phyloP scores from a whole-genome alignment of 1,284 basidiomycete species.

The Pyrrhoderma noxium region DNA sequence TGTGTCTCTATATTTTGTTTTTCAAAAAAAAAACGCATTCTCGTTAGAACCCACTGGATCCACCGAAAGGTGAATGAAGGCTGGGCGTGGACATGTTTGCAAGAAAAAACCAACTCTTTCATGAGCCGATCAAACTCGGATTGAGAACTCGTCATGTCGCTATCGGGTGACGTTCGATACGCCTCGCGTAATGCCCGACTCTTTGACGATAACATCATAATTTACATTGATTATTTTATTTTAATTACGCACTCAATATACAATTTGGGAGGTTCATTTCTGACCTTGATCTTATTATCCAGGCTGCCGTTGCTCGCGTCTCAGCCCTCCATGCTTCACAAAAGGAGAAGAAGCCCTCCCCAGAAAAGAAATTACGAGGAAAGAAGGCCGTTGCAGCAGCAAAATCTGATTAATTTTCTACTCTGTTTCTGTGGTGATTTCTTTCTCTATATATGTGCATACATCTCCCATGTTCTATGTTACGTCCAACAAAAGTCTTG shows the following conservation, averaged over 20 bases:
- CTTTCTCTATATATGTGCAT: conserved; percentile 2
- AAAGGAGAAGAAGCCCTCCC: conserved; percentile 65
- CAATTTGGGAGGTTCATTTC: conserved; percentile 19
- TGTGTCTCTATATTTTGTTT: conserved; percentile 17
- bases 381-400: conserved; percentile 45
- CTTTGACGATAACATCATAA: conserved; percentile 56
- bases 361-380: conserved; percentile 69
- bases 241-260: conserved; percentile 20
- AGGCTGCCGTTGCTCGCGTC: conserved; percentile 78
- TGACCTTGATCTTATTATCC: conserved; percentile 13
- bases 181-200: conserved; percentile 57
- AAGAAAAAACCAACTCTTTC: conserved; percentile 20
- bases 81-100: conserved; percentile 35
- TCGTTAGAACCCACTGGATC: conserved; percentile 32
- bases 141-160: conserved; percentile 52
- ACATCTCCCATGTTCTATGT: conserved; percentile 1
- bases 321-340: conserved; percentile 68
- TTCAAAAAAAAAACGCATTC: conserved; percentile 41
- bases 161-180: conserved; percentile 53
- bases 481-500: not conserved
- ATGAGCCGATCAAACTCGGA: conserved; percentile 15
- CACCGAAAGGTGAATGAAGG: conserved; percentile 57
- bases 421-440: not conserved
- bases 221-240: conserved; percentile 13
- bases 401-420: conserved; percentile 8